A percentile compares a stretch with the other conserved stretches of the same genome.
phyloP scores from a whole-genome alignment of 1,284 basidiomycete species.

The Ganoderma leucocontextum region DNA sequence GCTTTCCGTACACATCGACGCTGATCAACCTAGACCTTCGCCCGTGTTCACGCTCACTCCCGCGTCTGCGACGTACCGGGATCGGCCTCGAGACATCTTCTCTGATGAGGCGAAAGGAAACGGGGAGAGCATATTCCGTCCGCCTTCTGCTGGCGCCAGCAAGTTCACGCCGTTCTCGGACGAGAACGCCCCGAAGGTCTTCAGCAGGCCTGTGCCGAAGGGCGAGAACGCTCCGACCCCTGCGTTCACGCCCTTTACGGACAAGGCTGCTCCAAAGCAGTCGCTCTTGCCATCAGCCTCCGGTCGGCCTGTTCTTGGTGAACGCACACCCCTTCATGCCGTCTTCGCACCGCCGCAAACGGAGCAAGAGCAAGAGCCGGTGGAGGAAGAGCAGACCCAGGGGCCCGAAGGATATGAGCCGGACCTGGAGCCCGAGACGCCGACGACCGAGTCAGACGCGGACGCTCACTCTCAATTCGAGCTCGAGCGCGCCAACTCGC shows the following conservation, averaged over 20 bases:
- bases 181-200: constrained; percentile 67
- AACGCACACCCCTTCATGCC: constrained; percentile 38
- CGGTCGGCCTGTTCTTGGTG: constrained; percentile 31
- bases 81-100: constrained; percentile 46
- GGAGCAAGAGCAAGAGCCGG: constrained; percentile 16
- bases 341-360: constrained; percentile 32
- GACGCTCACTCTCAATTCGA: constrained; percentile 25
- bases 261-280: constrained; percentile 23
- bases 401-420: constrained; percentile 20
- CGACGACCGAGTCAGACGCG: constrained; percentile 33
- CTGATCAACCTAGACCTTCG: constrained; percentile 28
- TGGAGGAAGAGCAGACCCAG: constrained; percentile 21
- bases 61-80: constrained; percentile 53
- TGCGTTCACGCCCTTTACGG: constrained; percentile 56
- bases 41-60: constrained; percentile 68
- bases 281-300: constrained; percentile 25
- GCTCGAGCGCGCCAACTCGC: constrained; percentile 24
- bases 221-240: constrained; percentile 44
- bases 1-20: constrained; percentile 26
- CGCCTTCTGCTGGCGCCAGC: constrained; percentile 21
- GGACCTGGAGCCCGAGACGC: constrained; percentile 21
- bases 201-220: constrained; percentile 67
- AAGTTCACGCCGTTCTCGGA: constrained; percentile 61
- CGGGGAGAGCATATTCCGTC: constrained; percentile 38
- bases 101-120: constrained; percentile 52